phyloP scores from a whole-genome alignment of 2,329 filamentous ascomycete genomes.

The Endothia cerciana region DNA sequence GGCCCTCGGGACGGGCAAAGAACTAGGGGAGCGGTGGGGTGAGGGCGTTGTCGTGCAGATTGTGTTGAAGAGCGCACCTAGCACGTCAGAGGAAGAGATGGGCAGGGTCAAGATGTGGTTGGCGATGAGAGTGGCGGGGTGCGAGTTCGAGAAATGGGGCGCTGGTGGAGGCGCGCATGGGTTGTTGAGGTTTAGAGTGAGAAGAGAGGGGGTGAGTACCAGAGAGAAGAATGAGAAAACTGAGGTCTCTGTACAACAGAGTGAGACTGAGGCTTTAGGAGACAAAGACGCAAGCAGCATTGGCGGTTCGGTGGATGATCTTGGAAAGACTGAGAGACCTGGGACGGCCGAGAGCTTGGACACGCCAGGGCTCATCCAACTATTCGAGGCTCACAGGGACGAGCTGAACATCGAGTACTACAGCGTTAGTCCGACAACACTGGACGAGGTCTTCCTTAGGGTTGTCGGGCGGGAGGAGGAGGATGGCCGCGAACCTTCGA shows the following conservation, averaged over 20 bases:
- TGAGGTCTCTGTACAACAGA: background rate
- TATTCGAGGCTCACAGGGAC: slow-evolving; percentile 73
- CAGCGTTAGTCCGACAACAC: slow-evolving; percentile 81
- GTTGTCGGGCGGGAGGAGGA: slow-evolving; percentile 84
- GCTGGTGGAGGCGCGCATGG: slow-evolving; percentile 22
- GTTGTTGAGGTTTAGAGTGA: slow-evolving; percentile 23
- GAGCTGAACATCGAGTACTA: slow-evolving; percentile 80
- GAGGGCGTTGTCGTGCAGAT: slow-evolving; percentile 82
- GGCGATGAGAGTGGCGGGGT: slow-evolving; percentile 59
- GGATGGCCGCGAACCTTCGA: slow-evolving; percentile 44
- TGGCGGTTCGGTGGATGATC: slow-evolving; percentile 1
- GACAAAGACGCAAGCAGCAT: slow-evolving; percentile 4
- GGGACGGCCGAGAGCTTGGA: slow-evolving; percentile 45
- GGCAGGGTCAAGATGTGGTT: slow-evolving; percentile 69
- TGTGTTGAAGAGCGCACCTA: slow-evolving; percentile 74
- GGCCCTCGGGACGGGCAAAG: slow-evolving; percentile 75
- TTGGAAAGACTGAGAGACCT: slow-evolving; percentile 1
- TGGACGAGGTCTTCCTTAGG: slow-evolving; percentile 88
- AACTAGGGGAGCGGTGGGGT: slow-evolving; percentile 75
- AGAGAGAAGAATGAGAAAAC: slow-evolving; percentile 6
- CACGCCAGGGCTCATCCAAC: slow-evolving; percentile 25
- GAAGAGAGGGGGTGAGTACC: slow-evolving; percentile 29
- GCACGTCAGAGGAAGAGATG: slow-evolving; percentile 73
- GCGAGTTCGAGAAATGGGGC: slow-evolving; percentile 59
- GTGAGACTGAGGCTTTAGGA: background rate